These are phyloP conservation scores for Scheffersomyces stipitis DNA, from an alignment of 805 yeast genomes.

Conservation along the genomic window DNA sequence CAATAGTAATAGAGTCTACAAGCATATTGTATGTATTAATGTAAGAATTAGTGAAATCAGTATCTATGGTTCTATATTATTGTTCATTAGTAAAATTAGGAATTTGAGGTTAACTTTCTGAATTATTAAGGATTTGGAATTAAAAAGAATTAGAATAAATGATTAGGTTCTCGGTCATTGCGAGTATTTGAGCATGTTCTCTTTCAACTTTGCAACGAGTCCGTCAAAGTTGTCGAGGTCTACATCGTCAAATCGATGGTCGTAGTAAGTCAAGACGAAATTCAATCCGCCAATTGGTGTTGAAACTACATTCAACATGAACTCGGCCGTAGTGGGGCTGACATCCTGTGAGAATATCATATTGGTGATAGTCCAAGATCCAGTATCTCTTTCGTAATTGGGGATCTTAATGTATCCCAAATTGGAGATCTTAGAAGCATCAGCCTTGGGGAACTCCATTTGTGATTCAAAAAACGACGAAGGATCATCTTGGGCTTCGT, in stretches of 20 bases:
- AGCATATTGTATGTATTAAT: no score
- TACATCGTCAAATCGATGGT: constrained; percentile 24
- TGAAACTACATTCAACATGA: constrained; percentile 31
- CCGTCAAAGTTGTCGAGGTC: constrained; percentile 23
- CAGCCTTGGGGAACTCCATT: constrained; percentile 27
- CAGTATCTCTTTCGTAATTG: constrained; percentile 7
- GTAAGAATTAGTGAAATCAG: no score
- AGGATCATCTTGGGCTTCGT: constrained; percentile 13
- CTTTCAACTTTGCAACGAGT: constrained; percentile 16
- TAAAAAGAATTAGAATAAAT: background rate
- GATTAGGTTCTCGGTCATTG: background rate
- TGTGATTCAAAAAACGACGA: constrained; percentile 19
- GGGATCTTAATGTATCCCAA: constrained; percentile 32
- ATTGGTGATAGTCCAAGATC: constrained; percentile 30
- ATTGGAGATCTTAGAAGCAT: constrained; percentile 36
- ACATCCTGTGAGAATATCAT: constrained; percentile 38
- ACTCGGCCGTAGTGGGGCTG: constrained; percentile 34
- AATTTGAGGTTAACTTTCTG: no score
- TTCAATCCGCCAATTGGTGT: constrained; percentile 34
- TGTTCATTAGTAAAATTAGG: no score
- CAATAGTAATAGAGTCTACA: no score
- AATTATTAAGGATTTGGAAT: background rate
- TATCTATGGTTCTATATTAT: no score
- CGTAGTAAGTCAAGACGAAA: constrained; percentile 30
- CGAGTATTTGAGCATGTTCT: constrained; percentile 16